Evolutionary conservation across 176 grass and related monocot genomes (phyloP), one percentile per base, ranked within the genome.

Genomic region (Oryza glumipatula): DNA sequence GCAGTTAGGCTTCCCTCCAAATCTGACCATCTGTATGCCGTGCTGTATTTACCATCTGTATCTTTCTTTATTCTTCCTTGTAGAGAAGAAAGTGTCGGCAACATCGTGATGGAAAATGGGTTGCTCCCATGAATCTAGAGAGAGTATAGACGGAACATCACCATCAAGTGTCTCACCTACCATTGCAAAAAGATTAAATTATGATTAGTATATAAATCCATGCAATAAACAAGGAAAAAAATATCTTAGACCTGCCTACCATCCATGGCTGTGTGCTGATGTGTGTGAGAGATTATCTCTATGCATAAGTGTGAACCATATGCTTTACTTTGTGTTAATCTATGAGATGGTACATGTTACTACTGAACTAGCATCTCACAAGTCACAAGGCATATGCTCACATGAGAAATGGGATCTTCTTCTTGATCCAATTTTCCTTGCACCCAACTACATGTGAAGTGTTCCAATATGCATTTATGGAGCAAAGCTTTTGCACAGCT

Each of bases 151-250:
- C 61, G 47, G 36, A 63, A 41, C 64, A 49, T 89, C 83, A 72
- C 65, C 48, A 22, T 86, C 88, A 67, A 82, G 43, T 72, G 88
- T 16, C 79, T 90, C 66, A 77, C 88, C 83, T 82, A 65, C 36
- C 76, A 85, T 76, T 49, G 63, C 47, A 68, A 47, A 64, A 38
- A 69, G 69, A 84, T 47, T 22, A 79, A 79, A 74, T 7, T 35
- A 69, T 21, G 10, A 68, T 76, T 69, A 49, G 60, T 68, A 75
- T 48, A 63, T 9, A 16, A 47, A 76, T 70, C 10, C 26, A 65
- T 72, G 54, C 38, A 77, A 39, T 4, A 51, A 82, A 38, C 43
- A 9, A 44, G 35, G 14, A 65, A 60, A 65, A 60, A 70, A 11
- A 21, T 41, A 70, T n/a, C 52, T 4, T 52, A 48, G 24, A 80